These are phyloP conservation scores for Alisma plantagoaquatica DNA, from an alignment of 106 monocot species.

Conservation along the genomic window DNA sequence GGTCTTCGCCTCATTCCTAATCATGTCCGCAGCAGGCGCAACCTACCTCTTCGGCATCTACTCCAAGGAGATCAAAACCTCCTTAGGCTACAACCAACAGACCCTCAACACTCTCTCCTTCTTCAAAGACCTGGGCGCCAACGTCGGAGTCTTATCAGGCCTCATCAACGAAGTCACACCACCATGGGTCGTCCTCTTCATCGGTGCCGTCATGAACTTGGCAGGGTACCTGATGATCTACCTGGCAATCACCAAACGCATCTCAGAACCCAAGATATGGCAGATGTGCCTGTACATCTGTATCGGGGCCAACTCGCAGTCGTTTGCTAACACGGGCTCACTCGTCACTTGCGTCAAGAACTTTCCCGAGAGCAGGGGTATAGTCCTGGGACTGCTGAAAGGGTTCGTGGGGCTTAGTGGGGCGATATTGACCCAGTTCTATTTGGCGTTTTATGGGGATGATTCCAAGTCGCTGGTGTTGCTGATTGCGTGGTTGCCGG, in stretches of 20 bases:
- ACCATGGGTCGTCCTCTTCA: constrained; percentile 22
- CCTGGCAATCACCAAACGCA: constrained; percentile 19
- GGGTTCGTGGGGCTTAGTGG: constrained; percentile 27
- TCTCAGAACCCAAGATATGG: constrained; percentile 10
- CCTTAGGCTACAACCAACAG: constrained; percentile 17
- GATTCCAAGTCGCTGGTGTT: constrained; percentile 27
- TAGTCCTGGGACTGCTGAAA: constrained; percentile 17
- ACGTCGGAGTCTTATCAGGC: constrained; percentile 20
- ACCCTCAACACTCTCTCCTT: constrained; percentile 25
- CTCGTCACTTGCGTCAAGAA: constrained; percentile 28
- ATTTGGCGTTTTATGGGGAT: constrained; percentile 16
- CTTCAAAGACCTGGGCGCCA: constrained; percentile 32
- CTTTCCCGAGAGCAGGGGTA: constrained; percentile 25
- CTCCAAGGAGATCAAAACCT: constrained; percentile 23
- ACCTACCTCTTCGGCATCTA: constrained; percentile 28
- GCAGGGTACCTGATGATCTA: constrained; percentile 25
- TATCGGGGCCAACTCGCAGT: constrained; percentile 22
- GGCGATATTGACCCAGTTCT: constrained; percentile 23
- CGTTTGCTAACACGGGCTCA: constrained; percentile 26
- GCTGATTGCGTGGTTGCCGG: constrained; percentile 21
- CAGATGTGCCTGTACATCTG: constrained; percentile 22
- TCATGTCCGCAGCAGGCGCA: constrained; percentile 22
- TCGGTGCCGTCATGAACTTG: constrained; percentile 21
- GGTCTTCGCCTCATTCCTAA: constrained; percentile 17
- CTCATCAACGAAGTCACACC: constrained; percentile 24